Evolutionary conservation across 495 filamentous ascomycete species (phyloP).

Genomic region (Parathielavia appendiculata): DNA sequence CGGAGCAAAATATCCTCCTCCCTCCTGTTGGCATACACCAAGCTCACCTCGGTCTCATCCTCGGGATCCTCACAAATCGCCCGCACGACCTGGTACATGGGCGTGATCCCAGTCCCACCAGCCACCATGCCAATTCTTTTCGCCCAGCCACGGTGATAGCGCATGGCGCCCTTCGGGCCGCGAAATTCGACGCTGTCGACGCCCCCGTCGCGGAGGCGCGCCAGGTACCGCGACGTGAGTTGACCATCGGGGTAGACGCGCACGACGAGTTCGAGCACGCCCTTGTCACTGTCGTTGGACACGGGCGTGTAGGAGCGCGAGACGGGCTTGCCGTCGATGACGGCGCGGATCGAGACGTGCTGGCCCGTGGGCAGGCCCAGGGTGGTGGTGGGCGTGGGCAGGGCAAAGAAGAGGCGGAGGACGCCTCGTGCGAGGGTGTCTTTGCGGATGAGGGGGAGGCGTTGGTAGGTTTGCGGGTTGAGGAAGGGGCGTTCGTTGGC

Average conservation of each 20-base stretch:
- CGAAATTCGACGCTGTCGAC: conserved; percentile 67
- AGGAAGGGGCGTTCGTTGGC: background rate
- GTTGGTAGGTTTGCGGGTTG: background rate
- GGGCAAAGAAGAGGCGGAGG: conserved; percentile 45
- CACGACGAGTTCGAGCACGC: conserved; percentile 57
- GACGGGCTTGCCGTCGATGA: conserved; percentile 74
- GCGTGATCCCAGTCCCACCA: conserved; percentile 92
- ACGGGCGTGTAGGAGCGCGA: conserved; percentile 89
- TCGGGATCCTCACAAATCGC: conserved; percentile 90
- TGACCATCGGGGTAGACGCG: background rate
- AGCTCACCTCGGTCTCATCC: conserved; percentile 90
- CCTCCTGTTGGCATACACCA: conserved; percentile 79
- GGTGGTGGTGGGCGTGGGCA: conserved; percentile 37
- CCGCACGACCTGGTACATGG: conserved; percentile 77
- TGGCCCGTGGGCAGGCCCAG: conserved; percentile 60
- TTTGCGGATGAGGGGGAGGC: conserved; percentile 37
- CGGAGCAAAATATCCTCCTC: conserved; percentile 86
- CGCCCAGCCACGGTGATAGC: conserved; percentile 79
- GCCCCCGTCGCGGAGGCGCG: background rate
- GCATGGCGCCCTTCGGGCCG: conserved; percentile 73
- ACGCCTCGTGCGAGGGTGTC: conserved; percentile 42
- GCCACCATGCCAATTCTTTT: conserved; percentile 89
- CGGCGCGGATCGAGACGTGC: conserved; percentile 62
- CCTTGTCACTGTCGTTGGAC: conserved; percentile 76
- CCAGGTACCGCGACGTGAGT: background rate